Base-by-base conservation (phyloP, 345 rosid species). In the Eucalyptus microcorys region DNA sequence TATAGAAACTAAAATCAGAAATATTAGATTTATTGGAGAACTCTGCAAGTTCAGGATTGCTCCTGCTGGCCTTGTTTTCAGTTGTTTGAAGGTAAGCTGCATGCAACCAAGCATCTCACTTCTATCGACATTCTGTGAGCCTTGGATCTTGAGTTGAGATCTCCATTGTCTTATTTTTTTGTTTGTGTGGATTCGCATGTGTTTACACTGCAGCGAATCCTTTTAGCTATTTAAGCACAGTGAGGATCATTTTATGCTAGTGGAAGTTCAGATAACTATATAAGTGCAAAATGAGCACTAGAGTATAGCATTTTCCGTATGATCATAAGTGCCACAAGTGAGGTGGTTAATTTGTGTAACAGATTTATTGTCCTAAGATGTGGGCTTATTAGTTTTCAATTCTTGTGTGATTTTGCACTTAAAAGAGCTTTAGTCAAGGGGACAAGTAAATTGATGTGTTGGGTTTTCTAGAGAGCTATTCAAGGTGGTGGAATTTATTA, bases 21-120 rank as follows among this genome's bases (percentile, higher is more conserved):
- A 98, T 93, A 97, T 96, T 87, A 97, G 99, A 91, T 98, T 98
- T 91, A 94, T 98, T 91, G 99, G 99, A 89, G 99, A 98, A 90
- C 98, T 97, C 86, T 96, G 99, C 98, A 98, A 98, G 93, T 97
- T 97, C 90, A 97, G 89, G 92, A 94, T 97, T 89, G 97, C 96
- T 57, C 94, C 98, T 76, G 89, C 98, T 93, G 96, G 95, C 86
- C 95, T 96, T 90, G 95, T 97, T 88, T 98, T 98, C 90, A 93
- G 94, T 92, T 98, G 99, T 95, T 93, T 98, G 93, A 98, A 98
- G 97, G 99, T 98, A 95, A 88, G 43, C 89, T 42, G 59, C 48
- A 76, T 76, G 47, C 83, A 76, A 71, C 83, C 27, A 71, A 37
- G 26, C 24, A 61, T 34, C 32, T 32, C 14, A 43, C 45, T 76